These are phyloP conservation scores for Saccharomyces paradoxus DNA, from an alignment of 805 yeast species.

Conservation along the genomic window DNA sequence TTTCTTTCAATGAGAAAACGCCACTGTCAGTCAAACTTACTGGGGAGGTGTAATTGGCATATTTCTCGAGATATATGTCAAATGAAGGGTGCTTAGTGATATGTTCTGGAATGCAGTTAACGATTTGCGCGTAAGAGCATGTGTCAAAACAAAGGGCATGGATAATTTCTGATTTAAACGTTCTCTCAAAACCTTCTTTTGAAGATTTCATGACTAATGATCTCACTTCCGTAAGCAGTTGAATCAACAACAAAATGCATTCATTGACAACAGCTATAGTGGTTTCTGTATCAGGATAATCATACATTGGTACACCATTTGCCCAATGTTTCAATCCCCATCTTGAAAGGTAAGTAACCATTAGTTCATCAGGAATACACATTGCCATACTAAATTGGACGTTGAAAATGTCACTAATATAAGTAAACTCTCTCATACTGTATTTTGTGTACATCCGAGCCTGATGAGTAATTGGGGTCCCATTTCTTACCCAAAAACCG, in stretches of 20 bases:
- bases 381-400: constrained; percentile 54
- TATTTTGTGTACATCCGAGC: constrained; percentile 69
- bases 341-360: constrained; percentile 52
- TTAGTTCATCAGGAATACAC: constrained; percentile 46
- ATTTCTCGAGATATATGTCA: constrained; percentile 48
- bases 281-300: constrained; percentile 37
- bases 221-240: constrained; percentile 57
- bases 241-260: constrained; percentile 58
- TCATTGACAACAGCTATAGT: constrained; percentile 69
- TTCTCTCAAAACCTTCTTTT: constrained; percentile 40
- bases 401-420: constrained; percentile 65
- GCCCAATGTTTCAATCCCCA: constrained; percentile 62
- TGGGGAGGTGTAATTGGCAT: constrained; percentile 59
- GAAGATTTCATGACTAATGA: constrained; percentile 45
- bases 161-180: constrained; percentile 62
- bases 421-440: constrained; percentile 77
- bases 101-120: constrained; percentile 66
- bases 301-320: constrained; percentile 33
- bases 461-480: constrained; percentile 71
- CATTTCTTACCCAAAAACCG: constrained; percentile 94
- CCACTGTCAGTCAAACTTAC: constrained; percentile 51
- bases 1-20: constrained; percentile 56
- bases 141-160: constrained; percentile 77
- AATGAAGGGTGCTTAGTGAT: constrained; percentile 64
- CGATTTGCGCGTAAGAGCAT: constrained; percentile 60